phyloP scores from a whole-genome alignment of 169 alveolate genomes.

The Plasmodium gaboni region DNA sequence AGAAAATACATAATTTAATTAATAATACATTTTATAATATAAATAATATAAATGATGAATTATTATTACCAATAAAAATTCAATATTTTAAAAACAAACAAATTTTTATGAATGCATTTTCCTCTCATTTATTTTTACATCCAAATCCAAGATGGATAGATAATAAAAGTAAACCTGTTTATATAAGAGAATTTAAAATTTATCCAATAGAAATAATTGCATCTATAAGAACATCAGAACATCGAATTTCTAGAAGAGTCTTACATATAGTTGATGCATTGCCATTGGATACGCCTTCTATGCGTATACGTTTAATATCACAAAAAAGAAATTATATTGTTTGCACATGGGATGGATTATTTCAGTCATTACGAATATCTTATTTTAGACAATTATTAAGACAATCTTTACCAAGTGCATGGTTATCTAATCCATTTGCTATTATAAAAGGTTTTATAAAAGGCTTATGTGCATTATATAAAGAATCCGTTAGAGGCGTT shows the following conservation, averaged over 20 bases:
- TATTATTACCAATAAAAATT: constrained; percentile 55
- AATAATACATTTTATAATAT: constrained; percentile 53
- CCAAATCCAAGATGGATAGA: constrained; percentile 88
- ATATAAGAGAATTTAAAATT: constrained; percentile 85
- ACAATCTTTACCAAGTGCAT: constrained; percentile 92
- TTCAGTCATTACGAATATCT: constrained; percentile 86
- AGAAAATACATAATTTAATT: constrained; percentile 53
- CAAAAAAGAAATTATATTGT: constrained; percentile 86
- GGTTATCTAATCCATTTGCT: constrained; percentile 92
- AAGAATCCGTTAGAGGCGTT: constrained; percentile 87
- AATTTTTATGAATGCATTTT: constrained; percentile 75
- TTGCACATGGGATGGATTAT: constrained; percentile 89
- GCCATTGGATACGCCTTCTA: constrained; percentile 94
- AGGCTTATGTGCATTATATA: constrained; percentile 85
- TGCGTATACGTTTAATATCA: constrained; percentile 88
- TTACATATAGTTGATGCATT: constrained; percentile 90
- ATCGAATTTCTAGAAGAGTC: constrained; percentile 87
- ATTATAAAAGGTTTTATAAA: constrained; percentile 88
- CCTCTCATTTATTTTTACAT: constrained; percentile 80
- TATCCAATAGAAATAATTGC: constrained; percentile 88
- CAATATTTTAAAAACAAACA: constrained; percentile 77
- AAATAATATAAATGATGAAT: constrained; percentile 53
- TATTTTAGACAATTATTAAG: constrained; percentile 91
- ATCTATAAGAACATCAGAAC: constrained; percentile 92
- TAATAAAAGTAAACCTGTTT: constrained; percentile 86